Percentiles rank a stretch among this genome's conserved stretches.
phyloP scores from a whole-genome alignment of 108 stramenopile species.

The Cyclotella distinguenda region DNA sequence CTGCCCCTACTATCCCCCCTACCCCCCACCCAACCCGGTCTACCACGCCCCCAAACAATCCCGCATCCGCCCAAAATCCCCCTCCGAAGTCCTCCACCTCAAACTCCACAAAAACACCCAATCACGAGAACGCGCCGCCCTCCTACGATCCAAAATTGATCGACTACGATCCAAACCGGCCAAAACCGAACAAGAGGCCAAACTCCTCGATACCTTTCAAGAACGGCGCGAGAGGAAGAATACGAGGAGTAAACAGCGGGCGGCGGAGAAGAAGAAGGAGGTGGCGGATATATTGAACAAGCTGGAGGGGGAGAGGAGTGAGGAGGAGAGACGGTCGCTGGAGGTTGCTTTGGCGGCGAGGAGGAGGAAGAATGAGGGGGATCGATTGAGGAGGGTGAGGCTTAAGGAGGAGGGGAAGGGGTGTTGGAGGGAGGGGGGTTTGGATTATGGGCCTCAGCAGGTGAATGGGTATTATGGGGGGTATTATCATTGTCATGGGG shows the following conservation, averaged over 20 bases:
- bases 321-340: conserved; percentile 66
- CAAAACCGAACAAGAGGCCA: conserved; percentile 57
- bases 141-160: conserved; percentile 51
- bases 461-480: too few species aligned
- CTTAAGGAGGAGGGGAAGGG: conserved; percentile 72
- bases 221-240: conserved; percentile 69
- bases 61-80: conserved; percentile 18
- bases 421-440: too few species aligned
- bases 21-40: conserved; percentile 5
- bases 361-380: conserved; percentile 82
- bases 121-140: conserved; percentile 65
- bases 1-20: neutral
- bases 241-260: conserved; percentile 68
- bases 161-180: conserved; percentile 52
- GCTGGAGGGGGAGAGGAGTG: conserved; percentile 65
- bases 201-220: conserved; percentile 58
- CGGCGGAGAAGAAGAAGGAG: conserved; percentile 73
- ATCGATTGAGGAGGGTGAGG: conserved; percentile 70
- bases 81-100: conserved; percentile 59
- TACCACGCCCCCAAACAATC: neutral
- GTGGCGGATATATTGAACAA: conserved; percentile 68
- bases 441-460: too few species aligned
- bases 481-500: too few species aligned
- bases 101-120: conserved; percentile 75
- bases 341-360: conserved; percentile 57